Conservation (phyloP, 768 basidiomycete species). For the Rossbeevera mucosa region DNA sequence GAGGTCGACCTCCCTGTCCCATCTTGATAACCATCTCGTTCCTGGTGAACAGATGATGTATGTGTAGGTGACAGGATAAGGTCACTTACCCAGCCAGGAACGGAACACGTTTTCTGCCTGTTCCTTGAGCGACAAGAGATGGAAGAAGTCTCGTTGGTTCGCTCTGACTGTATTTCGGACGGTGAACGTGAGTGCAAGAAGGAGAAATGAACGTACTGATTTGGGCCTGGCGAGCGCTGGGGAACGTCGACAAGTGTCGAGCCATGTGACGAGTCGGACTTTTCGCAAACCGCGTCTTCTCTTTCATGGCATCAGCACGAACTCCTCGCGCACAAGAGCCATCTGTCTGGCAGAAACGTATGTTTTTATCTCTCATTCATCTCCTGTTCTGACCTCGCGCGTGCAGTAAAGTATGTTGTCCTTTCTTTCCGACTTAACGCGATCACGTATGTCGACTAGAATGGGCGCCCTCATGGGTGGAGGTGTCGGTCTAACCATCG, state of each 20-base stretch:
- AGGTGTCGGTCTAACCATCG: constrained; percentile 93
- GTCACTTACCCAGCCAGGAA: constrained; percentile 65
- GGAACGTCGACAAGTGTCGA: constrained; percentile 48
- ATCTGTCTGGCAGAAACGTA: constrained; percentile 75
- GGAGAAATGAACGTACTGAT: constrained; percentile 56
- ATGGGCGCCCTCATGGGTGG: constrained; percentile 93
- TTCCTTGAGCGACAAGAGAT: constrained; percentile 68
- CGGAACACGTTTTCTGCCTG: constrained; percentile 71
- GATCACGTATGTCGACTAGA: constrained; percentile 37
- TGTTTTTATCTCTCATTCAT: constrained; percentile 17
- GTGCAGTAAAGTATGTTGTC: constrained; percentile 55
- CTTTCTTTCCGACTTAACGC: constrained; percentile 1
- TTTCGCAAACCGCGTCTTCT: background rate
- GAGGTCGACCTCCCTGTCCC: constrained; percentile 79
- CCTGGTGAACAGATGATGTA: constrained; percentile 42
- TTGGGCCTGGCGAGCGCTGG: constrained; percentile 78
- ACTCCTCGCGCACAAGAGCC: constrained; percentile 45
- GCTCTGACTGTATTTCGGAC: constrained; percentile 58
- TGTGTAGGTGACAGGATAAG: background rate
- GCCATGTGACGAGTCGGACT: constrained; percentile 12
- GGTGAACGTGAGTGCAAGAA: constrained; percentile 4
- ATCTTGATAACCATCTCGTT: constrained; percentile 71
- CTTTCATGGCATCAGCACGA: constrained; percentile 29
- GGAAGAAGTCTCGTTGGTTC: constrained; percentile 78
- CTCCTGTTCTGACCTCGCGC: constrained; percentile 12